phyloP scores from a whole-genome alignment of 257 asterid species.

The Nicotiana undulata region DNA sequence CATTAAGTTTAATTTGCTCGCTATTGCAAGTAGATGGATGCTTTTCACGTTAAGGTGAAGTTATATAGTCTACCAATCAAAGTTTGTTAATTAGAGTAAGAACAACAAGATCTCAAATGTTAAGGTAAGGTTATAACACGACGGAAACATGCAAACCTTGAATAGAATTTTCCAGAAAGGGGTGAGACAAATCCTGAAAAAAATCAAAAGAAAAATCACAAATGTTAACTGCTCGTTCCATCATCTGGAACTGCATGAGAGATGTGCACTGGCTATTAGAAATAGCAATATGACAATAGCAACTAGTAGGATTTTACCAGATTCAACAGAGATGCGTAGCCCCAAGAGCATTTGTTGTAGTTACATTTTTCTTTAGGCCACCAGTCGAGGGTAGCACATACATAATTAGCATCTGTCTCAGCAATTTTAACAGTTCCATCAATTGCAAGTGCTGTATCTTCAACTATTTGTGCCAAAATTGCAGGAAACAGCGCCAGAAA shows the following conservation, averaged over 20 bases:
- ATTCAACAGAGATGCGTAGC: slow-evolving; percentile 56
- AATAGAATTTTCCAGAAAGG: slow-evolving; percentile 58
- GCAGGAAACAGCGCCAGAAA: slow-evolving; percentile 44
- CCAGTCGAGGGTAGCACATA: slow-evolving; percentile 95
- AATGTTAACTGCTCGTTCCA: not conserved
- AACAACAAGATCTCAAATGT: not conserved
- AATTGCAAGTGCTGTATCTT: slow-evolving; percentile 38
- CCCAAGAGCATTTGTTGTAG: slow-evolving; percentile 87
- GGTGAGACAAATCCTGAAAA: slow-evolving; percentile 70
- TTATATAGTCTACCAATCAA: not conserved
- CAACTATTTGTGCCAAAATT: slow-evolving; percentile 40
- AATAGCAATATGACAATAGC: not conserved
- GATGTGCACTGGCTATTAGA: not conserved
- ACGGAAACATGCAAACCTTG: slow-evolving; percentile 43
- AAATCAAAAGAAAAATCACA: slow-evolving; percentile 8
- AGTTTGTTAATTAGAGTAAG: not conserved
- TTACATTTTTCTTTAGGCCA: slow-evolving; percentile 94
- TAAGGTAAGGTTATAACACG: not conserved
- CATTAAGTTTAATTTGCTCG: not conserved
- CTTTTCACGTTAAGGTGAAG: not conserved
- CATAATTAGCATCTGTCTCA: slow-evolving; percentile 61
- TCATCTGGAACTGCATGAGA: not conserved
- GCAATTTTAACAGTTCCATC: slow-evolving; percentile 45
- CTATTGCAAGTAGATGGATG: not conserved
- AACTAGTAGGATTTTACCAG: slow-evolving; percentile 39